Evolutionary conservation across 2,329 filamentous ascomycete genomes (phyloP), one percentile per base, ranked within the genome.

Genomic region (Graphiopsis chlorocephala): DNA sequence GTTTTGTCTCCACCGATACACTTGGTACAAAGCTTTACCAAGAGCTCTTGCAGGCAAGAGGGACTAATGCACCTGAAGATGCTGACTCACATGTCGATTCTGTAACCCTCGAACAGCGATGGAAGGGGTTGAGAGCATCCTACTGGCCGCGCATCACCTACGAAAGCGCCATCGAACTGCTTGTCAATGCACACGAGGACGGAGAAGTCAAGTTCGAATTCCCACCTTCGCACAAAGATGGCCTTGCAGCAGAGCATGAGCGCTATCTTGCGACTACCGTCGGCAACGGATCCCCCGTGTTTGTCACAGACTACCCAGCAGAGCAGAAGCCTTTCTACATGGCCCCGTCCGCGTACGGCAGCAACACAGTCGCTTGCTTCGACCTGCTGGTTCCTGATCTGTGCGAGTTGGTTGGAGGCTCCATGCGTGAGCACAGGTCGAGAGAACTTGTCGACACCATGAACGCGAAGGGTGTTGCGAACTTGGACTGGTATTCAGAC

Each of bases 241-340:
- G 91, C 23, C 83, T 99, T 31, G 91, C 95, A 72, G 90, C 93
- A 1, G 94, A 98, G 76, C 95, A 99, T 79, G 95, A 99, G 79
- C 92, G 88, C 74, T 97, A 88, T 75, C 84, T 99, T 62, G 93
- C 95, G 56, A 83, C 86, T 61, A 81, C 81, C 28, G 74, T 94
- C 52, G 88, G 88, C 69, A 80, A 85, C 56, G 83, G 84, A 20
- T 78, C 80, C 1, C 95, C 95, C 8, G 84, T 98, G 52, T 98
- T 98, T 75, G 88, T 99, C 68, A 98, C 93, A 15, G 85, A 97
- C 76, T 99, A 97, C 75, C 95, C 95, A n/a, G 86, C 86, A 69
- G 82, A 83, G 56, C 88, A 95, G 76, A 99, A 99, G 79, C 92
- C 94, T 12, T 99, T 98, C 79, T 99, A 93, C 78, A 93, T 93